Conservation (phyloP, 306 rosid species). For the Datisca glomerata region DNA sequence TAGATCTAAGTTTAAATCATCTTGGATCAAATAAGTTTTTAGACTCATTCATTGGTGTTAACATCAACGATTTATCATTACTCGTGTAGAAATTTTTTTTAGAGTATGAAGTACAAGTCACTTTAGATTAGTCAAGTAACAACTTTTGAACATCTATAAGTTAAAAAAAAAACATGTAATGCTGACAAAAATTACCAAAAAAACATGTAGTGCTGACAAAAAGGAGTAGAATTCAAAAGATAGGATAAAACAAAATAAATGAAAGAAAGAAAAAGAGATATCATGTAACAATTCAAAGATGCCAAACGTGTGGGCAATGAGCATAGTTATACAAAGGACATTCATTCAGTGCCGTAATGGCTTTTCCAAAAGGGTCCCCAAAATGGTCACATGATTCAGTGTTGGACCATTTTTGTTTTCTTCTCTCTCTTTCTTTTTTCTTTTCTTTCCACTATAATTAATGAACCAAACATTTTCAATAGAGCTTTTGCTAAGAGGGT, state of each 20-base stretch:
- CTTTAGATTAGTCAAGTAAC: no score
- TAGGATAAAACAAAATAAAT: background rate
- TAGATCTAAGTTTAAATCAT: no score
- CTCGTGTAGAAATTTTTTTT: background rate
- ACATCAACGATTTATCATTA: background rate
- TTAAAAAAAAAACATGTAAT: background rate
- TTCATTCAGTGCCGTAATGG: constrained; percentile 42
- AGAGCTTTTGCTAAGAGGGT: constrained; percentile 8
- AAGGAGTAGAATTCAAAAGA: constrained; percentile 5
- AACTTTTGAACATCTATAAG: no score
- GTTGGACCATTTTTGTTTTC: constrained; percentile 32
- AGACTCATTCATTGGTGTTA: no score
- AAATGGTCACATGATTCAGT: constrained; percentile 17
- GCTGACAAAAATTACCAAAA: background rate
- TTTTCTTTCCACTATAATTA: constrained; percentile 9
- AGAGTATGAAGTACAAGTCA: background rate
- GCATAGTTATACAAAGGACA: constrained; percentile 2
- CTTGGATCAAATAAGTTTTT: no score
- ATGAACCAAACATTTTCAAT: constrained; percentile 13
- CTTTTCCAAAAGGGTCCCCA: constrained; percentile 22
- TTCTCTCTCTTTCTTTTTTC: background rate
- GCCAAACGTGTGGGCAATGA: constrained; percentile 31
- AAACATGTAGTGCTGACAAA: constrained; percentile 20
- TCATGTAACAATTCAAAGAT: constrained; percentile 33
- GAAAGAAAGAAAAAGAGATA: background rate